Conservation (phyloP, 345 rosid genomes). For the Eucalyptus caleyi region DNA sequence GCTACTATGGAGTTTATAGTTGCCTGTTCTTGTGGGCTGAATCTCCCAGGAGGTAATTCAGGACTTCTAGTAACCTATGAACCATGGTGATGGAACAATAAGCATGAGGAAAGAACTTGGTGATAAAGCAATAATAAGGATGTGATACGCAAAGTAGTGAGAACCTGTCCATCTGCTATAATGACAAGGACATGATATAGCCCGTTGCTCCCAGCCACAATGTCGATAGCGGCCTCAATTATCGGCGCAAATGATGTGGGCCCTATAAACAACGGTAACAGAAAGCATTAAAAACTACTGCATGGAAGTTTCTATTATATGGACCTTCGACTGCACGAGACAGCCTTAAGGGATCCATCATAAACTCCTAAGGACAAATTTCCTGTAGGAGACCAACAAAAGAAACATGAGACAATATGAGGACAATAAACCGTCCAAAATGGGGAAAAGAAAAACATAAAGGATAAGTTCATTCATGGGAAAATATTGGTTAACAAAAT, state of each 20-base stretch:
- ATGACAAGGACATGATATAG: conserved; percentile 91
- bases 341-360: background rate
- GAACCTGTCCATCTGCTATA: conserved; percentile 93
- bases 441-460: background rate
- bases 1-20: conserved; percentile 71
- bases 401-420: background rate
- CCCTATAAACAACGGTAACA: conserved; percentile 21
- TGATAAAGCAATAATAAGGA: background rate
- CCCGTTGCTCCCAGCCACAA: conserved; percentile 59
- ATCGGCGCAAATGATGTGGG: conserved; percentile 95
- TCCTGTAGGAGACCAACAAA: background rate
- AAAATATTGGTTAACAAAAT: background rate
- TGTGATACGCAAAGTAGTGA: background rate
- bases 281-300: background rate
- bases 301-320: background rate
- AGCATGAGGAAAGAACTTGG: background rate
- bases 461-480: background rate
- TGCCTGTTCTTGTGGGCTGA: conserved; percentile 79
- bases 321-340: background rate
- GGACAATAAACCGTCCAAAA: background rate
- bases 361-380: background rate
- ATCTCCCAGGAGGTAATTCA: conserved; percentile 40
- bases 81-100: background rate
- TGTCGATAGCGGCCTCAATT: conserved; percentile 71
- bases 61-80: conserved; percentile 63